These are phyloP conservation scores for Tylopilus subfusipes DNA, from an alignment of 768 basidiomycete species.

Conservation along the genomic window DNA sequence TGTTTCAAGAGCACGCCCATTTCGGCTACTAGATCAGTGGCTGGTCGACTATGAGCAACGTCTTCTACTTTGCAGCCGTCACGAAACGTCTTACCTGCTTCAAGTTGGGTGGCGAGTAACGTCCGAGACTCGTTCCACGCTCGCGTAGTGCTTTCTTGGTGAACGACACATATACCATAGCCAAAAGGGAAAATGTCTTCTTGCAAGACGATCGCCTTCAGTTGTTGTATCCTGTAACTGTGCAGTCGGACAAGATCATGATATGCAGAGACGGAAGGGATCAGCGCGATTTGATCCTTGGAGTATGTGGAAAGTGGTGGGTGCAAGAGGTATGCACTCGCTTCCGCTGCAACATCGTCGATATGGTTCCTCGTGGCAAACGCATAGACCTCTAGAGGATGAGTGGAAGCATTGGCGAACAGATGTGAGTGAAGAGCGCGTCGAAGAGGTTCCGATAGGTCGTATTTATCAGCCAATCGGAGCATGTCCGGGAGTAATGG, in stretches of 20 bases:
- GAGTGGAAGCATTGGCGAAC: slow-evolving; percentile 44
- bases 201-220: slow-evolving; percentile 49
- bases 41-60: slow-evolving; percentile 32
- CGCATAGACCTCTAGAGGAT: slow-evolving; percentile 60
- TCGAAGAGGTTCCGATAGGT: slow-evolving; percentile 44
- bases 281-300: slow-evolving; percentile 45
- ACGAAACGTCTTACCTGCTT: slow-evolving; percentile 42
- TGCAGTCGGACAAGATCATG: slow-evolving; percentile 63
- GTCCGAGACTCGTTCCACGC: slow-evolving; percentile 53
- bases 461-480: slow-evolving; percentile 64
- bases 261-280: slow-evolving; percentile 59
- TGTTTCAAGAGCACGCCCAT: slow-evolving; percentile 52
- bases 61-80: background rate
- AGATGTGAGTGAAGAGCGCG: slow-evolving; percentile 50
- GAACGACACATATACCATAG: slow-evolving; percentile 59
- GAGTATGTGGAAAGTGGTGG: slow-evolving; percentile 55
- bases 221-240: slow-evolving; percentile 47
- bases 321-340: slow-evolving; percentile 54
- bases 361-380: slow-evolving; percentile 46
- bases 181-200: slow-evolving; percentile 73
- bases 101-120: slow-evolving; percentile 43
- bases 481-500: slow-evolving; percentile 60
- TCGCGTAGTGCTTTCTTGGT: slow-evolving; percentile 41
- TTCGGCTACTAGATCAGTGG: slow-evolving; percentile 64
- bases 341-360: slow-evolving; percentile 47